phyloP scores from a whole-genome alignment of 768 basidiomycete species.

The Cytidiella melzeri region DNA sequence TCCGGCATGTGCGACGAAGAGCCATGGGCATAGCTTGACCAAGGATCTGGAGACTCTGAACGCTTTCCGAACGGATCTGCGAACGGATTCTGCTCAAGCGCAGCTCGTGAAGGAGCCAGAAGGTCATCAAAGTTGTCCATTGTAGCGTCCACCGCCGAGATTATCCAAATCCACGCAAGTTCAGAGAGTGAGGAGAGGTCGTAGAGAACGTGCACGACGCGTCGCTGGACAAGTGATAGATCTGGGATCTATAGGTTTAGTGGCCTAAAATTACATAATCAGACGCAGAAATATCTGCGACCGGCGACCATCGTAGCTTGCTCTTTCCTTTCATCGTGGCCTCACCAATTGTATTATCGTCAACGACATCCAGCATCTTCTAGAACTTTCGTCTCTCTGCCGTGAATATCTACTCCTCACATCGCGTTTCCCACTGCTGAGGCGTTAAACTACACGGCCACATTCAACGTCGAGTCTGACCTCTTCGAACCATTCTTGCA shows the following conservation, averaged over 20 bases:
- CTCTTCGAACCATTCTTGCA: slow-evolving; percentile 34
- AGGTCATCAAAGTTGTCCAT: slow-evolving; percentile 83
- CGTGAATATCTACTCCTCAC: slow-evolving; percentile 60
- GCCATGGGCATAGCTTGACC: slow-evolving; percentile 53
- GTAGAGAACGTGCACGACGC: no score
- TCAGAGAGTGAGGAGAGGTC: neutral
- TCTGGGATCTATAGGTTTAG: no score
- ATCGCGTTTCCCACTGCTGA: slow-evolving; percentile 35
- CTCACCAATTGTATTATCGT: no score
- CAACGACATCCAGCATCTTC: neutral
- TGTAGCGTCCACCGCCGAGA: no score
- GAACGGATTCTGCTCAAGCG: slow-evolving; percentile 72
- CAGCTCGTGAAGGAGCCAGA: slow-evolving; percentile 46
- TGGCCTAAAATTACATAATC: no score
- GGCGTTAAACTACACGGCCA: slow-evolving; percentile 72
- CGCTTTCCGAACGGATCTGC: slow-evolving; percentile 66
- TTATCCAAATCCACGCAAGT: no score
- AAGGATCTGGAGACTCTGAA: slow-evolving; percentile 69
- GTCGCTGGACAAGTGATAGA: no score
- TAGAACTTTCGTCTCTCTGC: slow-evolving; percentile 22
- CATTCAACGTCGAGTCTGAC: slow-evolving; percentile 25
- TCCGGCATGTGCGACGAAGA: slow-evolving; percentile 13
- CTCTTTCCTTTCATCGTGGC: no score
- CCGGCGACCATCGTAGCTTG: no score
- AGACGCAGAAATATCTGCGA: no score